Percentiles rank a stretch among this genome's conserved stretches.
These are phyloP conservation scores for Rauvolfia tetraphylla DNA, from an alignment of 257 asterid genomes.

Conservation along the genomic window DNA sequence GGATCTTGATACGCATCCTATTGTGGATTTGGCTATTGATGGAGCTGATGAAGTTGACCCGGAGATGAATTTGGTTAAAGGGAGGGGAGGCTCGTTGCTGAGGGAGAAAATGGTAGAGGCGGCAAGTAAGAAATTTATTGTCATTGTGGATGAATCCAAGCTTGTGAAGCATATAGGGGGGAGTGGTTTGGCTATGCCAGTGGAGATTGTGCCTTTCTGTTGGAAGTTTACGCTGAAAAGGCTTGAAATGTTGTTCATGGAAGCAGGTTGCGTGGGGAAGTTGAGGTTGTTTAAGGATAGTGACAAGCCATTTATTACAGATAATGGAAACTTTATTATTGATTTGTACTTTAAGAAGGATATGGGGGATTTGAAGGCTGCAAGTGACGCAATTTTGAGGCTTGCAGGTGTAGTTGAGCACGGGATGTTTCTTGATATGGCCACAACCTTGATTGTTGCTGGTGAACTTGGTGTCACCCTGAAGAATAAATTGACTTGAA, in stretches of 20 bases:
- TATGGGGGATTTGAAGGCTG: constrained; percentile 39
- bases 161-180: constrained; percentile 35
- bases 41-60: constrained; percentile 53
- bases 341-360: constrained; percentile 39
- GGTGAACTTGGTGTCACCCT: constrained; percentile 35
- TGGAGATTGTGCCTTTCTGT: constrained; percentile 43
- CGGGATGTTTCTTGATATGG: constrained; percentile 48
- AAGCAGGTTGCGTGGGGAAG: constrained; percentile 36
- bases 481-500: constrained; percentile 28
- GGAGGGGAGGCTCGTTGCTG: constrained; percentile 44
- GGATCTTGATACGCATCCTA: constrained; percentile 32
- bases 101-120: constrained; percentile 45
- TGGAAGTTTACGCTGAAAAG: constrained; percentile 32
- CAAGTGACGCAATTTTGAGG: constrained; percentile 46
- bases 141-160: constrained; percentile 44
- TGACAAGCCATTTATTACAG: constrained; percentile 30
- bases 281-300: constrained; percentile 21
- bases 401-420: constrained; percentile 51
- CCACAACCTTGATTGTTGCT: constrained; percentile 41
- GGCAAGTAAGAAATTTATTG: constrained; percentile 36
- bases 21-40: constrained; percentile 39
- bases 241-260: constrained; percentile 44
- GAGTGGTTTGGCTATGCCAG: constrained; percentile 46
- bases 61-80: constrained; percentile 42
- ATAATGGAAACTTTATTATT: constrained; percentile 38